Base-by-base conservation (phyloP, 129 eudicot species). In the sunflower (Helianthus annuus) region DNA sequence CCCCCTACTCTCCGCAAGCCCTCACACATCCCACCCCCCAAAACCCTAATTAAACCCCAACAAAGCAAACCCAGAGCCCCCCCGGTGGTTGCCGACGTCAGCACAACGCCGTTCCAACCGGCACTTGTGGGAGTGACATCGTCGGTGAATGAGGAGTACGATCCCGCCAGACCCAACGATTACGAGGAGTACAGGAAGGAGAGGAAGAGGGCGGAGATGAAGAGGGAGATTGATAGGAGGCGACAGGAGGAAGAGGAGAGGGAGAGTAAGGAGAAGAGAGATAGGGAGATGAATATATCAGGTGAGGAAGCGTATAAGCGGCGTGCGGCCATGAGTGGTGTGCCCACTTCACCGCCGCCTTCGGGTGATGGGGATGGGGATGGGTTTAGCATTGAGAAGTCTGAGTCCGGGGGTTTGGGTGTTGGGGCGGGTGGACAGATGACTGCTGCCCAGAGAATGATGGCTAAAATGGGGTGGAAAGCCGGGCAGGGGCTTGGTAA, bases 381-480 rank as follows among this genome's bases (percentile, higher is more conserved):
- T 53, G 98, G 95, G 16, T 93, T 93, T 76, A 71, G 83, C 42
- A 93, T 93, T 6, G 97, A 90, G 73, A 93, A 84, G 59, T 83
- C 92, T 15, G 98, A 93, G 69, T 87, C 85, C 13, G 98, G 82
- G 8, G 98, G 93, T 12, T 72, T 89, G 72, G 98, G 97, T 10
- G 78, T 90, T n/a, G 98, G 97, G 6, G 98, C 97, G 1, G 97
- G 92, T 10, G 98, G 98, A 34, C 87, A 87, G 80, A 93, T 93
- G 98, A 93, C 97, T 3, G 96, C 96, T 0, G 98, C 98, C 0
- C 98, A 93, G 66, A 84, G 98, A 75, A 93, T 93, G 98, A 93
- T 93, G 98, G 98, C 98, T 0, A 93, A 87, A 73, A 93, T 93
- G 98, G 98, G 98, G 53, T 93, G 98, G 98, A 93, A 93, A 55